These are phyloP conservation scores for Ogataea naganishii DNA, from an alignment of 805 yeast genomes.

Conservation along the genomic window DNA sequence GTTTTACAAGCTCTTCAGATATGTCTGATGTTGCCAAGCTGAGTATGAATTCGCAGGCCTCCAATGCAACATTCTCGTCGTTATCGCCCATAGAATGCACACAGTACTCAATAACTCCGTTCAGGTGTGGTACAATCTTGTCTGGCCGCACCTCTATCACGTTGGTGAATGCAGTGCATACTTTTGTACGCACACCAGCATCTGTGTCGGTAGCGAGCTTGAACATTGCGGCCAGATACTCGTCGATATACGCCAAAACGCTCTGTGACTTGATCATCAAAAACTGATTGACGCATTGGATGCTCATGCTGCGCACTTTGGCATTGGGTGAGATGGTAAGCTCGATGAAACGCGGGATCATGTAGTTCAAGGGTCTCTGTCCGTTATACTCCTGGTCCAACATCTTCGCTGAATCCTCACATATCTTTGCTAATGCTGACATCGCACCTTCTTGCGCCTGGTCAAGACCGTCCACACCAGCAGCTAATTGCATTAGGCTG, in stretches of 20 bases:
- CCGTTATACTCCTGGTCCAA: conserved; percentile 62
- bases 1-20: conserved; percentile 46
- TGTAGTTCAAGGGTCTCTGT: conserved; percentile 54
- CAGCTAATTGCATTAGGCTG: conserved; percentile 54
- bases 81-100: conserved; percentile 62
- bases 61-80: conserved; percentile 73
- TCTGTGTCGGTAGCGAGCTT: conserved; percentile 55
- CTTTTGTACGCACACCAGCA: conserved; percentile 56
- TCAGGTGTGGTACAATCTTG: conserved; percentile 67
- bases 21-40: conserved; percentile 59
- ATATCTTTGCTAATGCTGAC: conserved; percentile 74
- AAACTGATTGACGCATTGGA: conserved; percentile 71
- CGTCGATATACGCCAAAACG: conserved; percentile 56
- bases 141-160: conserved; percentile 75
- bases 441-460: conserved; percentile 64
- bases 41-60: conserved; percentile 87
- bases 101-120: conserved; percentile 80
- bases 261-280: conserved; percentile 62
- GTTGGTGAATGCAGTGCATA: conserved; percentile 67
- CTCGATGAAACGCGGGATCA: conserved; percentile 58
- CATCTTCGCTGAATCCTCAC: conserved; percentile 73
- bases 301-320: conserved; percentile 49
- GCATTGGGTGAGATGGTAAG: conserved; percentile 34
- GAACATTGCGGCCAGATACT: conserved; percentile 56
- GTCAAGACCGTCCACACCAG: conserved; percentile 31